phyloP scores from a whole-genome alignment of 73 alveolate species.

The Stentor coeruleus region DNA sequence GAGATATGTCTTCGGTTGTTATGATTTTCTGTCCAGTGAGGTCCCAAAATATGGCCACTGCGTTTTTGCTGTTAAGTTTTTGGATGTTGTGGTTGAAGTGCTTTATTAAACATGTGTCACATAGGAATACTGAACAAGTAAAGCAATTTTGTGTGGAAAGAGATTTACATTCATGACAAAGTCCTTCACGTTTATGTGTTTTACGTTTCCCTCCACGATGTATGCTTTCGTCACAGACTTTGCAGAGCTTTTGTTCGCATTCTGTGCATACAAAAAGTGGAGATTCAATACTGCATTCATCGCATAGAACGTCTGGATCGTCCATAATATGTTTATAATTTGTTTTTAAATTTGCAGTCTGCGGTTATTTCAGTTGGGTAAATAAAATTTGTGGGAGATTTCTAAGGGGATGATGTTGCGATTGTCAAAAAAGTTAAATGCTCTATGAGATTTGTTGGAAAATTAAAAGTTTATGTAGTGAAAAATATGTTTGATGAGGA shows the following conservation, averaged over 20 bases:
- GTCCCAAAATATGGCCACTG: not conserved
- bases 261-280: slow-evolving; percentile 27
- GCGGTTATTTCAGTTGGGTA: slow-evolving; percentile 10
- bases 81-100: not conserved
- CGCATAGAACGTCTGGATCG: not conserved
- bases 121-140: not conserved
- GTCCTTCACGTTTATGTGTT: slow-evolving; percentile 10
- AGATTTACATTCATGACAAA: not conserved
- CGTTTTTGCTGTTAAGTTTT: not conserved
- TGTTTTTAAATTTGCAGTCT: not conserved
- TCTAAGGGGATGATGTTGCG: no score
- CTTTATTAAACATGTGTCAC: not conserved
- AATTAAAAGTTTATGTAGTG: no score
- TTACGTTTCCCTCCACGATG: slow-evolving; percentile 32
- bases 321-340: not conserved
- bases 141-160: not conserved
- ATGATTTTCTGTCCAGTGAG: not conserved
- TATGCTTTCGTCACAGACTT: slow-evolving; percentile 27
- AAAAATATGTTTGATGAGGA: no score
- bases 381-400: no score
- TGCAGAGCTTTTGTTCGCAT: slow-evolving; percentile 32
- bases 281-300: slow-evolving; percentile 10
- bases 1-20: not conserved
- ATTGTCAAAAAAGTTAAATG: no score
- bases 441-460: no score